Evolutionary conservation across 2,329 filamentous ascomycete genomes (phyloP), one percentile per base, ranked within the genome.

Genomic region (Fusarium sp.): DNA sequence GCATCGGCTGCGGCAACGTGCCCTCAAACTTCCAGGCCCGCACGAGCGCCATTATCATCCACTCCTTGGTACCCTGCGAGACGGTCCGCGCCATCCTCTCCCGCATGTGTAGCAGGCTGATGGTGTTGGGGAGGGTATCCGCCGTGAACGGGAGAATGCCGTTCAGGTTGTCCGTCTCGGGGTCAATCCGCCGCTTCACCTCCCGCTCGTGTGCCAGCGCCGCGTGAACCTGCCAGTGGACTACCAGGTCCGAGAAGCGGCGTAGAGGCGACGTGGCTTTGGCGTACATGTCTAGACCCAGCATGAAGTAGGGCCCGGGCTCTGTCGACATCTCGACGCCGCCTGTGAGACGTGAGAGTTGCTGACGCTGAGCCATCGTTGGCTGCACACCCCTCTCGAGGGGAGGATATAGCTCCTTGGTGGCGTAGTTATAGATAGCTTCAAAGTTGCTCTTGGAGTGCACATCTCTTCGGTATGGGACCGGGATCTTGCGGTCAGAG

Each of bases 181-280:
- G 56, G 25, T 77, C 71, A 34, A 80, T 66, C 13, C 58, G 62
- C 16, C 74, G 69, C 42, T 73, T 62, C 23, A 65, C 66, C 36
- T 79, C 72, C 8, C 82, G 80, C 70, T 85, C 83, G 63, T 82
- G 77, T 13, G 80, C 79, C 31, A 91, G 78, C 9, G 86, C 84
- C 2, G 84, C 85, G 73, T 90, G 85, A 66, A 91, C 86, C 76
- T 91, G 89, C 87, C 87, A 91, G 78, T 91, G 89, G 2, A 86
- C 83, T 31, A 91, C 75, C 50, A 91, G 79, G 76, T 91, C 89
- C 5, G 81, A 78, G 77, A 85, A 91, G 44, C 89, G 85, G 33
- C 89, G 87, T n/a, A 91, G 82, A 16, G 89, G 89, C 54, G 86
- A 89, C 7, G 89, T 91, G 38, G 85, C 85, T 70, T 89, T 90